Evolutionary conservation across 441 rosid species (phyloP), one percentile per base, ranked within the genome.

Genomic region (Oxalis stricta): DNA sequence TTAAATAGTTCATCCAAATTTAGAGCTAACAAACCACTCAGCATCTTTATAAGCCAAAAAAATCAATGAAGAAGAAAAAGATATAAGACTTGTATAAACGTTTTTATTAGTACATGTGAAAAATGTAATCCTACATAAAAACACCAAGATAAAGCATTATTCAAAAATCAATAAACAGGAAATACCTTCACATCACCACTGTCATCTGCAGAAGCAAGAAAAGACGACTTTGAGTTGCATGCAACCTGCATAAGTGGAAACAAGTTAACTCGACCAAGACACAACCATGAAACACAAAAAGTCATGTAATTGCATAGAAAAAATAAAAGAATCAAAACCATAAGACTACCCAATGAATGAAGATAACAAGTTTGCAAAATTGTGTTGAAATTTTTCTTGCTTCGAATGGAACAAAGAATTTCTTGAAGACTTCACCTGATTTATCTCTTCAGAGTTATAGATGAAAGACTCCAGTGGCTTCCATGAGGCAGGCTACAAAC

Each of bases 121-220:
- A n/a, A n/a, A n/a, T n/a, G n/a, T n/a, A n/a, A n/a, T n/a, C n/a
- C n/a, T n/a, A n/a, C n/a, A n/a, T n/a, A n/a, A n/a, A n/a, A n/a
- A n/a, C n/a, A n/a, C n/a, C n/a, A n/a, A n/a, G n/a, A n/a, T n/a
- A n/a, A n/a, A n/a, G n/a, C n/a, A n/a, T n/a, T n/a, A n/a, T n/a
- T n/a, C n/a, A n/a, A n/a, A n/a, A 26, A 26, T 26, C 31, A 26
- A 6, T 6, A 6, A 26, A 26, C 31, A 26, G 7, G 10, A 2
- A 26, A 20, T 59, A 88, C 95, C 97, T 88, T 88, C 49, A 79
- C 68, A 56, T 82, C 94, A 18, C 91, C 94, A 5, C 70, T 58
- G 64, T 88, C 97, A 56, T 88, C 95, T 33, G 82, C 71, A 41
- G 80, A 71, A 17, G 91, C 94, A 44, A 88, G 83, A 63, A 82